Base-by-base conservation (phyloP, 1,284 basidiomycete genomes). In the Trichosporon sp. region DNA sequence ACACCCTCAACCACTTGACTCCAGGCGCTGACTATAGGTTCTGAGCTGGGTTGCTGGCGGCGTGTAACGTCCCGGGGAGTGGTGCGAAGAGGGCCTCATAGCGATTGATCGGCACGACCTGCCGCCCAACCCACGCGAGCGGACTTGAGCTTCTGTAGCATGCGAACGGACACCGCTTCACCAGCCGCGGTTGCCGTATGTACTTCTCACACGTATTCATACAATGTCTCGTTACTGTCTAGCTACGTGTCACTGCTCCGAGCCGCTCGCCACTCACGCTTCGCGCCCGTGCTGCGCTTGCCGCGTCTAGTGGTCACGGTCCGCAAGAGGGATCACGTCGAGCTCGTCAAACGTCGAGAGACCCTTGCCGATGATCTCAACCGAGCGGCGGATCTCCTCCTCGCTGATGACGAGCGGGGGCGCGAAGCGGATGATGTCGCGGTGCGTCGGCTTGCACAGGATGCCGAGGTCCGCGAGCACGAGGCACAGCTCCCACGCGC, bases 401-500 rank as follows among this genome's bases (percentile, higher is more conserved):
- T 98, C 92, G 23, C 88, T 86, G 72, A 99, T 98, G 68, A 98
- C 93, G 58, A 99, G 85, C 0, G 96, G 96, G 2, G 96, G 96
- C 0, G 96, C 93, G 77, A 99, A 95, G 35, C 96, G 92, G 75
- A 99, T 93, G 65, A 71, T 71, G 65, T 69, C 62, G 69, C 31
- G 88, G 79, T 98, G 96, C 0, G 96, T 99, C 15, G 96, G 95
- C 86, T 99, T 99, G 65, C 95, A 95, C 51, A 83, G 74, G 56
- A 83, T 72, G 23, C 95, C 95, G 68, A 92, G 88, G 76, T 88
- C 89, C 89, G 96, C 97, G 83, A 99, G 85, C 74, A 98, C 83
- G 78, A 98, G 82, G 83, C 97, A 99, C 65, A 99, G 86, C 81
- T 99, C 92, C 97, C 96, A 98, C 6, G 96, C 96, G 2, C 91